Evolutionary conservation across 306 rosid genomes (phyloP).

Genomic region (Arachis stenosperma): DNA sequence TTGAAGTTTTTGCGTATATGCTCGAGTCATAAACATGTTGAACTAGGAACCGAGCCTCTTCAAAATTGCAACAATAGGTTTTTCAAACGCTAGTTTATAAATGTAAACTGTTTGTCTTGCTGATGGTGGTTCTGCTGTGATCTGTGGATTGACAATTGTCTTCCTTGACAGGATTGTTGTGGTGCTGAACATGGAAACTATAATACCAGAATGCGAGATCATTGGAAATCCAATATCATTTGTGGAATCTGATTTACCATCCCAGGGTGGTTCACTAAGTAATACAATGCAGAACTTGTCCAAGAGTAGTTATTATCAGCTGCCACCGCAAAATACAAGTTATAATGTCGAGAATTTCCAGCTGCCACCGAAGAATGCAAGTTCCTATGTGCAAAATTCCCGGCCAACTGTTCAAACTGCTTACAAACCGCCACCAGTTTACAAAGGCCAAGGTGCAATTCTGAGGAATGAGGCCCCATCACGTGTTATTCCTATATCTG

Average conservation of each 20-base stretch:
- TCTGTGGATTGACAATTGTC: slow-evolving; percentile 8
- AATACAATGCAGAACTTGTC: slow-evolving; percentile 33
- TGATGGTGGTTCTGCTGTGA: background rate
- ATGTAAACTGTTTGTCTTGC: slow-evolving; percentile 1
- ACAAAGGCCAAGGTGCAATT: slow-evolving; percentile 62
- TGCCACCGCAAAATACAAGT: slow-evolving; percentile 42
- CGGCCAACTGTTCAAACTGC: slow-evolving; percentile 72
- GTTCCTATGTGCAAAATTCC: slow-evolving; percentile 49
- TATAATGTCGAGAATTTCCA: slow-evolving; percentile 50
- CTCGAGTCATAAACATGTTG: background rate
- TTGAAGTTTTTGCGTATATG: background rate
- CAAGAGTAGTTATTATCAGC: slow-evolving; percentile 39
- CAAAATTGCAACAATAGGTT: background rate
- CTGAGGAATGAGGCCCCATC: slow-evolving; percentile 77
- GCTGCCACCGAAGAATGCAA: slow-evolving; percentile 38
- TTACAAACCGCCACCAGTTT: slow-evolving; percentile 66
- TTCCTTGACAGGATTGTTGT: slow-evolving; percentile 62
- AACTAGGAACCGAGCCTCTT: slow-evolving; percentile 1
- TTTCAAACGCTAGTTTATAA: background rate
- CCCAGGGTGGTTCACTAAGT: slow-evolving; percentile 43
- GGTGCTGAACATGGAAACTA: slow-evolving; percentile 73
- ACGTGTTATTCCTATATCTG: slow-evolving; percentile 68
- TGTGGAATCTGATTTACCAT: slow-evolving; percentile 43
- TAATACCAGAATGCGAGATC: slow-evolving; percentile 58
- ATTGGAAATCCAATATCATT: slow-evolving; percentile 66